Conservation (phyloP, 345 rosid species). For the Lepidium aucheri region DNA sequence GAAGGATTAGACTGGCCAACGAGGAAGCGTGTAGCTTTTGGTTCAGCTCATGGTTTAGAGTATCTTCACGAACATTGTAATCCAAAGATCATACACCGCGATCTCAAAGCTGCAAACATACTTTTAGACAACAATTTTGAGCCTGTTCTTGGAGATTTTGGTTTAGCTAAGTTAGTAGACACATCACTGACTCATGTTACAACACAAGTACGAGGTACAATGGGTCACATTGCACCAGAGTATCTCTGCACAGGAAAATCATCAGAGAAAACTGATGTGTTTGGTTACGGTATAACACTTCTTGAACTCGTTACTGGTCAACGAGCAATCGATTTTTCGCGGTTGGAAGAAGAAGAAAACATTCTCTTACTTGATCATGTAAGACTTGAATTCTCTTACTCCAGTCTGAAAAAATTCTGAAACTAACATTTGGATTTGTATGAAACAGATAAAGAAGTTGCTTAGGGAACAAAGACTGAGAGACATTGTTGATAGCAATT, state of each 20-base stretch:
- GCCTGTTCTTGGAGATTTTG: constrained; percentile 85
- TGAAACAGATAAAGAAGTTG: constrained; percentile 60
- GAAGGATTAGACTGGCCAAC: constrained; percentile 72
- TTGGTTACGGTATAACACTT: constrained; percentile 85
- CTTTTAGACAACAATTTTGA: constrained; percentile 70
- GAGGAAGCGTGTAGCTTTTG: constrained; percentile 69
- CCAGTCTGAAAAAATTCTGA: background rate
- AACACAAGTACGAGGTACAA: constrained; percentile 85
- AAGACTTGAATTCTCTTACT: constrained; percentile 22
- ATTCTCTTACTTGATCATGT: constrained; percentile 88
- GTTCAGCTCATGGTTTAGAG: constrained; percentile 82
- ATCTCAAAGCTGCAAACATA: constrained; percentile 86
- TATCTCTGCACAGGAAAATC: constrained; percentile 81
- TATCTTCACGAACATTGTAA: constrained; percentile 79
- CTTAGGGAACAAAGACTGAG: constrained; percentile 59
- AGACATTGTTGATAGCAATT: constrained; percentile 65
- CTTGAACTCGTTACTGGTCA: constrained; percentile 90
- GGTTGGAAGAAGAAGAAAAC: constrained; percentile 87
- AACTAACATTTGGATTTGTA: constrained; percentile 4
- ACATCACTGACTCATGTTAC: constrained; percentile 67
- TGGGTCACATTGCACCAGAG: constrained; percentile 95
- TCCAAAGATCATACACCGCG: constrained; percentile 88
- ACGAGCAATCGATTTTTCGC: constrained; percentile 76
- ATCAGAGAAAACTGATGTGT: constrained; percentile 82
- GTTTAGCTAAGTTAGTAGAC: constrained; percentile 68